Base-by-base conservation (phyloP, 495 filamentous ascomycete species). In the Penicillium cosmopolitanum region DNA sequence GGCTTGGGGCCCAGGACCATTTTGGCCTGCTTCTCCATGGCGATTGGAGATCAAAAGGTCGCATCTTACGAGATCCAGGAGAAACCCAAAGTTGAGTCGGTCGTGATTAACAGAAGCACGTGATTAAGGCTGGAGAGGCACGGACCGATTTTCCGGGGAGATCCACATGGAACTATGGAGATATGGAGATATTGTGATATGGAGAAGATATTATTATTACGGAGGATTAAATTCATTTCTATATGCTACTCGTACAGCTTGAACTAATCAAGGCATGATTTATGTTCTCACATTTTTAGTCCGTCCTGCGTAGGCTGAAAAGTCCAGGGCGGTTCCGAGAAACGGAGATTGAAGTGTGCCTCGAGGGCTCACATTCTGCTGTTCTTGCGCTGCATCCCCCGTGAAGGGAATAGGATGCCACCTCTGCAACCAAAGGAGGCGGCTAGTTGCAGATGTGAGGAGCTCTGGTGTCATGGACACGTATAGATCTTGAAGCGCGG, bases 211-310 rank as follows among this genome's bases (percentile, higher is more conserved):
- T 31, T 23, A 23, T 23, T 23, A 23, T 23, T 23, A 23, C 23
- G 23, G 23, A 23, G 23, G 23, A 23, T 2, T 23, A 8, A 31
- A 31, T 31, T 31, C 28, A 31, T 31, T 31, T 31, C 28, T 31
- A 31, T 4, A 9, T 31, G 28, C 0, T 31, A 31, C 28, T 2
- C 0, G 23, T 23, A 23, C 23, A 23, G 23, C 23, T 23, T 23
- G 23, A 23, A 36, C 34, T 34, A 38, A 34, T 21, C n/a, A 11
- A 23, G 3, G 23, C 5, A 15, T 46, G 19, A 61, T 75, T 64
- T 1, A 67, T 81, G 76, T 82, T 71, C 77, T 76, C 77, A 51
- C 78, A 71, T 79, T 80, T 75, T 79, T 82, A 82, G 79, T 82
- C 79, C 79, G 76, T 64, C 70, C 72, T 75, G 73, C 72, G 73